Evolutionary conservation across 2,329 filamentous ascomycete species (phyloP), one percentile per base, ranked within the genome.

Genomic region (Fusarium verrucosum): DNA sequence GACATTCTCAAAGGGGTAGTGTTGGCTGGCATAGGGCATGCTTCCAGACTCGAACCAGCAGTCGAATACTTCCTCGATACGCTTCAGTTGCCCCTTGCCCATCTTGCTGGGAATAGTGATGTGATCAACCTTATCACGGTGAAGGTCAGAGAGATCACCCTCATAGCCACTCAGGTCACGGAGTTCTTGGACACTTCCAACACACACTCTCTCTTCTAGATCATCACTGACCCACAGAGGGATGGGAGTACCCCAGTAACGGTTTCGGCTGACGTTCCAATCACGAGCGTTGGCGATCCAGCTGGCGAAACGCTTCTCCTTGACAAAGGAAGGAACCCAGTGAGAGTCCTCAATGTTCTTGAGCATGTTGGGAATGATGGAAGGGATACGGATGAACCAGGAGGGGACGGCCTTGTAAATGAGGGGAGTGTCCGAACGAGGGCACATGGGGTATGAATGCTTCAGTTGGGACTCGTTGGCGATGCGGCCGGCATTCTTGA

Each of bases 31-130:
- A 74, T 96, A 97, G 4, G 94, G 94, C 94, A 97, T 97, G 74
- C 91, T 94, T 60, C 94, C 94, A 38, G 93, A 97, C 78, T 97
- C 94, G 65, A 97, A 96, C 93, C 94, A 97, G 75, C 94, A 97
- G 79, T 97, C 94, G 70, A 97, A 97, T 6, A 97, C 92, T 75
- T 97, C 93, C 47, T 92, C 89, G 10, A 95, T 85, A 68, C 94
- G 89, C 71, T 85, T 89, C 62, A 97, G 81, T n/a, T 85, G 83
- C 19, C 93, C 94, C 74, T 94, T 96, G 69, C 94, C 94, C 78
- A 89, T 85, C 77, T 92, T 91, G 75, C 92, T 96, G 1, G 94
- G 94, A 65, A 98, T 97, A 40, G 93, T 97, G 76, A 98, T 96
- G 69, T 92, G 83, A 73, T 98, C 94, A 65, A 98, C 90, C 77